Conservation (phyloP, 75 land plant species). For the Sequoia sempervirens region DNA sequence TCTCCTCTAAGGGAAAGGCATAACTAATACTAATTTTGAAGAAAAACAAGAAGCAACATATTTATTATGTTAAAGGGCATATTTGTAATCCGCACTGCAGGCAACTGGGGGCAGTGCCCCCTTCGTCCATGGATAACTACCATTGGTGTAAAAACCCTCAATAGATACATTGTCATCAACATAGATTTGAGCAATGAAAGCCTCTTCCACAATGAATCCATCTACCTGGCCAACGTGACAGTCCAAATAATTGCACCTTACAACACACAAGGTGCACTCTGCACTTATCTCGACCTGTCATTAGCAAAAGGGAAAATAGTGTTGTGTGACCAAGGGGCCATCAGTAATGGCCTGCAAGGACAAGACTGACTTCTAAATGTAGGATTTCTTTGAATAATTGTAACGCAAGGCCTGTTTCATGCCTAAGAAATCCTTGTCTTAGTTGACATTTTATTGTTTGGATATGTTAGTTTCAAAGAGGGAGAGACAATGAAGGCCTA, state of each 20-base stretch:
- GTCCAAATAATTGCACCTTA: background rate
- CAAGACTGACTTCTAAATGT: background rate
- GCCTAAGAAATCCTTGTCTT: background rate
- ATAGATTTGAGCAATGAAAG: background rate
- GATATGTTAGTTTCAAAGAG: background rate
- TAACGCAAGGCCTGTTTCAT: background rate
- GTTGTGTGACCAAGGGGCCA: background rate
- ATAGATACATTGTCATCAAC: background rate
- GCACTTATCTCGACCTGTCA: background rate
- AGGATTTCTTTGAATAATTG: background rate
- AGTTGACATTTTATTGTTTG: background rate
- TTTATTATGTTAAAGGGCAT: slow-evolving; percentile 20
- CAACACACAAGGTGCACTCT: background rate
- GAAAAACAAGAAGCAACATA: too few species aligned
- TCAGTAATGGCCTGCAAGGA: background rate
- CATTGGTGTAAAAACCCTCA: background rate
- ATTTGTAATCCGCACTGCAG: slow-evolving; percentile 32
- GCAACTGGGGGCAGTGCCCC: slow-evolving; percentile 24
- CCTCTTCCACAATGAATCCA: background rate
- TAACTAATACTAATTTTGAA: too few species aligned
- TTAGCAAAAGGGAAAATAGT: background rate
- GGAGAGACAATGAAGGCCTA: background rate
- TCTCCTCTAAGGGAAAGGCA: too few species aligned
- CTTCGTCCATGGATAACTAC: slow-evolving; percentile 22
- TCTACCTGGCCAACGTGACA: background rate